These are phyloP conservation scores for Amoebophrya sp. DNA, from an alignment of 169 alveolate species.

Conservation along the genomic window DNA sequence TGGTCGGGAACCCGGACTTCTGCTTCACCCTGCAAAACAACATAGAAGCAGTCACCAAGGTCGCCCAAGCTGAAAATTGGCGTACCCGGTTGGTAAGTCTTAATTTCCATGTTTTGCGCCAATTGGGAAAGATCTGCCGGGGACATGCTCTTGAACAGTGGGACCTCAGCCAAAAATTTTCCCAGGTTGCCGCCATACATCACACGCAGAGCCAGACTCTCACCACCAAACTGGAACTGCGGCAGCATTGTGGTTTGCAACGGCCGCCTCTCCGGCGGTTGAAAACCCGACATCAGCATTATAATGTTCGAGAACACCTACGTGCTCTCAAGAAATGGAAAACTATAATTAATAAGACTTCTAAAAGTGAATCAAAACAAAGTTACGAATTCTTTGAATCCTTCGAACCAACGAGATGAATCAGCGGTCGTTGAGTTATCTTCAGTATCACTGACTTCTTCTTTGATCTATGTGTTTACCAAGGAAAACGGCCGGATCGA, in stretches of 20 bases:
- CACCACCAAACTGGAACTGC: neutral
- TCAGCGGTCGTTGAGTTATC: too few relatives aligned
- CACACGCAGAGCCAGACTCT: neutral
- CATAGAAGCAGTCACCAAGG: constrained; percentile 6
- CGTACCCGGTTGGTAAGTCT: neutral
- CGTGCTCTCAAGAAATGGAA: too few relatives aligned
- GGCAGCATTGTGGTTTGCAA: neutral
- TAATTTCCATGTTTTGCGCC: neutral
- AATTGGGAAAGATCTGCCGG: neutral
- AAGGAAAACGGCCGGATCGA: too few relatives aligned
- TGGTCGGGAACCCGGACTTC: constrained; percentile 13
- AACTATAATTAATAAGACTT: too few relatives aligned
- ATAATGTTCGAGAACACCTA: too few relatives aligned
- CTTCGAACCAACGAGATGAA: too few relatives aligned
- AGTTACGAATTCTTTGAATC: too few relatives aligned
- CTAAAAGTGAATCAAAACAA: too few relatives aligned
- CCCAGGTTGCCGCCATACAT: neutral
- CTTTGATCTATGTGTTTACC: too few relatives aligned
- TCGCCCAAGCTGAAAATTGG: neutral
- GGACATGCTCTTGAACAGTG: neutral
- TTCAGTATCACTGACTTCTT: too few relatives aligned
- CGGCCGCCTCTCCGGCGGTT: too few relatives aligned
- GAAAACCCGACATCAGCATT: too few relatives aligned
- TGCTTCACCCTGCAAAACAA: neutral
- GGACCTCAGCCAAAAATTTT: neutral